Evolutionary conservation across 257 asterid species (phyloP).

Genomic region (Nicotiana knightiana): DNA sequence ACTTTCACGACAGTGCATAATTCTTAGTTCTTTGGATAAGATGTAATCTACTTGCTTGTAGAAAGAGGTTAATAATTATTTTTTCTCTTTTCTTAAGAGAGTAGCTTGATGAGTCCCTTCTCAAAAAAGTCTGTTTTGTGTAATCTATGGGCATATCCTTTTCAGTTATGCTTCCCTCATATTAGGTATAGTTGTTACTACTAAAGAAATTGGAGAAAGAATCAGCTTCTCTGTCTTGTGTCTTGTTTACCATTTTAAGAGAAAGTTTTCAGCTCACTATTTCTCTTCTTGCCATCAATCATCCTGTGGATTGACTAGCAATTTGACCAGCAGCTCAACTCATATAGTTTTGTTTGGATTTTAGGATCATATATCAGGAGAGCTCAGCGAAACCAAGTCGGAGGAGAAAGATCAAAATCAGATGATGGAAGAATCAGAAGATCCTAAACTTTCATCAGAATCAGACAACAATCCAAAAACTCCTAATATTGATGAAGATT

Average conservation of each 20-base stretch:
- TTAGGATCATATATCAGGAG: conserved; percentile 40
- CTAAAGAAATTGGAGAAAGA: conserved; percentile 3
- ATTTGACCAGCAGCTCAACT: conserved; percentile 2
- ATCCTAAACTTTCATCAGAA: conserved; percentile 13
- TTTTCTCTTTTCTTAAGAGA: too few relatives aligned
- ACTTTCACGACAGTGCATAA: background rate
- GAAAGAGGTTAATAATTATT: background rate
- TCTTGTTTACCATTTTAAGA: background rate
- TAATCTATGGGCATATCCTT: background rate
- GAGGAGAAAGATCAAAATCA: conserved; percentile 24
- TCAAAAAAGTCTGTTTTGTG: too few relatives aligned
- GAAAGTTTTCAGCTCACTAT: too few relatives aligned
- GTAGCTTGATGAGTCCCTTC: too few relatives aligned
- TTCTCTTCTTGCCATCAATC: too few relatives aligned
- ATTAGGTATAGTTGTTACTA: background rate
- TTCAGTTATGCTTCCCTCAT: background rate
- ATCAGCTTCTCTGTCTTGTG: background rate
- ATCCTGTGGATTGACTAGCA: background rate
- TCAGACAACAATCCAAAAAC: conserved; percentile 25
- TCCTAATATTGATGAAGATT: conserved; percentile 37
- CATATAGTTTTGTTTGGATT: background rate
- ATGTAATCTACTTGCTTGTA: background rate
- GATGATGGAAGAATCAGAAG: conserved; percentile 26
- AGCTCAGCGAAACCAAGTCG: conserved; percentile 16
- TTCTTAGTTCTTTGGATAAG: background rate